Evolutionary conservation across 305 asterid genomes (phyloP), one percentile per base, ranked within the genome.

Genomic region (Fraxinus velutina): DNA sequence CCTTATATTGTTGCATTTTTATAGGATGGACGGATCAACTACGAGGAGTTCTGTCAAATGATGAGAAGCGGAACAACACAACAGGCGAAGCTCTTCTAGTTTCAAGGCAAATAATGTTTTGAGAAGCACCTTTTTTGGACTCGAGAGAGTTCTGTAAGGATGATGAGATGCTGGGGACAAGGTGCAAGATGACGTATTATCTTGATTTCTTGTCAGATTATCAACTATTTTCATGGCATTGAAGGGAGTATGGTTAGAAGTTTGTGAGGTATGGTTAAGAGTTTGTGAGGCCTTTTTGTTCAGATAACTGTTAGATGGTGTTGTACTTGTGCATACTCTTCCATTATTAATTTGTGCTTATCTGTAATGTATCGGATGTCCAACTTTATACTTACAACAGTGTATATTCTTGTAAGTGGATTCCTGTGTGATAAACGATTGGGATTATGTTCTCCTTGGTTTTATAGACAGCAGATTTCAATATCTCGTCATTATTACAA

Each of bases 41-140:
- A 94, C 8, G 97, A 93, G 83, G 98, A 94, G 87, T 94, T 94
- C 66, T 93, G 97, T 78, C 91, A 91, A n/a, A 94, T 94, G 98
- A 94, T 94, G 98, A 94, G 98, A 89, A 92, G 98, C 6, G 97
- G 97, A 83, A 87, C 94, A 34, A 86, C 81, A 74, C 90, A 88
- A 52, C 94, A 83, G 80, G 89, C 84, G 32, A 91, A 90, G 83
- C 87, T 83, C 74, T 85, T 90, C 57, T 87, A 80, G 75, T 52
- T 77, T 82, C 7, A 22, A 83, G 62, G 17, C 73, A 57, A 42
- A 37, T 22, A 79, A 73, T 55, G 66, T 73, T 57, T 30, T 10
- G 24, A 77, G 78, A 80, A 73, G 57, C 39, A 24, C 39, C 3
- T 1, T 78, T 44, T 22, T 75, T 47, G 5, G n/a, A 62, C 36